A percentile compares a stretch with the other conserved stretches of the same genome.
Evolutionary conservation across 768 basidiomycete genomes (phyloP).

Genomic region (Lenzites betulinus): DNA sequence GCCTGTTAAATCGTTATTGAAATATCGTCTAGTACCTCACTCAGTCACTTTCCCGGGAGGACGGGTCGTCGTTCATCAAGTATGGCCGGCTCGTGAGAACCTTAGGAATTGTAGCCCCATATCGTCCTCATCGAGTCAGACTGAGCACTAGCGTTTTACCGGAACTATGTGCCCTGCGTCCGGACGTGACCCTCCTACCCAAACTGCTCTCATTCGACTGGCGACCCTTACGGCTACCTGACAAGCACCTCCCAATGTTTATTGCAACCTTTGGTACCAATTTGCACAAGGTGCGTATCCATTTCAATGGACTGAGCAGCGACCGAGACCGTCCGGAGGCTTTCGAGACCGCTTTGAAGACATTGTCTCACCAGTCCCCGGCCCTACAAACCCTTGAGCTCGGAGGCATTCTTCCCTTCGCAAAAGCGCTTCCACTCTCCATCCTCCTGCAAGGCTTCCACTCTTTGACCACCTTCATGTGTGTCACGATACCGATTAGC

Average conservation of each 20-base stretch:
- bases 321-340: neutral
- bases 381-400: neutral
- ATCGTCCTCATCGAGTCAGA: neutral
- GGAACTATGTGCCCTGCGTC: neutral
- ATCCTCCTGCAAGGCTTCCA: neutral
- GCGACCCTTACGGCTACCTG: neutral
- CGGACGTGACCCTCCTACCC: neutral
- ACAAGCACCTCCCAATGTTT: neutral
- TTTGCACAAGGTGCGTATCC: neutral
- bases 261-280: neutral
- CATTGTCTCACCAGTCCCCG: neutral
- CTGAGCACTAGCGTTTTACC: neutral
- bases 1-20: too few species aligned
- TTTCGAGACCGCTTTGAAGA: neutral
- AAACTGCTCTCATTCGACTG: neutral
- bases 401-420: neutral
- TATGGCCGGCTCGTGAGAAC: neutral
- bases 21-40: neutral
- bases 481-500: neutral
- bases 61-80: neutral
- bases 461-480: neutral
- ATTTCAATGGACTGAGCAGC: neutral
- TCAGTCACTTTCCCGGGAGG: neutral
- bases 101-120: neutral
- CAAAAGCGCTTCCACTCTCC: neutral